Percentiles rank a stretch among this genome's conserved stretches.
Conservation (phyloP, 176 grass and related monocot genomes). For the Luzula sylvatica region DNA sequence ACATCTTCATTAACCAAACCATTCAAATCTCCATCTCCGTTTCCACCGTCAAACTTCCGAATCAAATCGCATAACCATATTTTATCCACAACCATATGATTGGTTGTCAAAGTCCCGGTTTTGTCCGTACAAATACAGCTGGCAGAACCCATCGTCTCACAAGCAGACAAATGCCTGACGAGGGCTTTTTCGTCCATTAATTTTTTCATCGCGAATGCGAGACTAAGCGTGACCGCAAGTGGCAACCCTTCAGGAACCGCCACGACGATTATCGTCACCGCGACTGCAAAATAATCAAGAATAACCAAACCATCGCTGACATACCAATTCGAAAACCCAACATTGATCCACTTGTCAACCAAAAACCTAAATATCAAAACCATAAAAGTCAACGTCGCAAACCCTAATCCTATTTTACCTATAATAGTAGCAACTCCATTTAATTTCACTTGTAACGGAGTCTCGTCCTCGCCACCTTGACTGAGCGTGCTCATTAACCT, state of each 20-base stretch:
- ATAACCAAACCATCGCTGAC: slow-evolving; percentile 68
- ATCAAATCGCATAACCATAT: slow-evolving; percentile 73
- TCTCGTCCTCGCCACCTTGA: slow-evolving; percentile 87
- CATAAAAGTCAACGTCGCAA: slow-evolving; percentile 83
- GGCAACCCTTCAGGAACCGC: slow-evolving; percentile 95
- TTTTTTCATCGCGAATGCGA: slow-evolving; percentile 99
- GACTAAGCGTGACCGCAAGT: slow-evolving; percentile 89
- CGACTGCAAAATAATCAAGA: slow-evolving; percentile 80
- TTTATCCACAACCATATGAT: slow-evolving; percentile 91
- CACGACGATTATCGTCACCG: slow-evolving; percentile 95
- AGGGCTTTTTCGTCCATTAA: slow-evolving; percentile 94
- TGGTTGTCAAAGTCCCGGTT: slow-evolving; percentile 95
- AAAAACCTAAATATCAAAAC: slow-evolving; percentile 70
- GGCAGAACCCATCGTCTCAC: slow-evolving; percentile 93
- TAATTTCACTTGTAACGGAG: slow-evolving; percentile 91
- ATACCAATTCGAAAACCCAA: slow-evolving; percentile 65
- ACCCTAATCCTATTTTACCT: slow-evolving; percentile 76
- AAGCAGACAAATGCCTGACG: slow-evolving; percentile 76
- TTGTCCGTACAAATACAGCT: slow-evolving; percentile 95
- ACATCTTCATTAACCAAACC: slow-evolving; percentile 43
- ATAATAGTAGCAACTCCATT: slow-evolving; percentile 96
- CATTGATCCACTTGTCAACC: slow-evolving; percentile 33
- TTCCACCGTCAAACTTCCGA: slow-evolving; percentile 32
- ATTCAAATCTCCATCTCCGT: slow-evolving; percentile 34
- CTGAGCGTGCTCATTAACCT: slow-evolving; percentile 90